Percentiles rank a stretch among this genome's conserved stretches.
phyloP scores from a whole-genome alignment of 208 protist species.

The Crithidia mellificae region DNA sequence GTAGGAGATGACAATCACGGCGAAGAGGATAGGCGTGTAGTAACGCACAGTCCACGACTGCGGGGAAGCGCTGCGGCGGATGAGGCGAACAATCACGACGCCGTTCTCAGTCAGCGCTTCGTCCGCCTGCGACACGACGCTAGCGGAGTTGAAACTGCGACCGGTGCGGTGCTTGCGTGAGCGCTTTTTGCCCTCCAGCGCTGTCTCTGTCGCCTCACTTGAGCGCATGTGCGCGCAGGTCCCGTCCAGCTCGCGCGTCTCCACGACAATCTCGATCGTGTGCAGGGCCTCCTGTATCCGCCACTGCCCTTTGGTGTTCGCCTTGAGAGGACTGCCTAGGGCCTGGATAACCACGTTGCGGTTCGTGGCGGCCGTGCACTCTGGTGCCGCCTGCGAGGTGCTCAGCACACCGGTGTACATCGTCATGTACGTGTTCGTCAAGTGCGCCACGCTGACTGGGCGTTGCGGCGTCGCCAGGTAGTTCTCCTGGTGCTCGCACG shows the following conservation, averaged over 20 bases:
- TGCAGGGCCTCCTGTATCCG: constrained; percentile 50
- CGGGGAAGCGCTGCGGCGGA: constrained; percentile 15
- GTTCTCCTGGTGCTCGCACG: constrained; percentile 57
- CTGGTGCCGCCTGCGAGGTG: background rate
- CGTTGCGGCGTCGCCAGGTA: constrained; percentile 49
- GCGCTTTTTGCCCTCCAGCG: constrained; percentile 9
- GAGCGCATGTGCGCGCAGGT: constrained; percentile 24
- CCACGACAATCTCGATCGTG: constrained; percentile 52
- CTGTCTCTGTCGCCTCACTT: constrained; percentile 5
- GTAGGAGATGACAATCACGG: constrained; percentile 35
- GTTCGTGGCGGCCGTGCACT: constrained; percentile 24
- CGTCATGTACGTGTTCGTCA: constrained; percentile 52
- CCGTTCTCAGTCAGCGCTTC: constrained; percentile 35
- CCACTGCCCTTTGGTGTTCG: constrained; percentile 24
- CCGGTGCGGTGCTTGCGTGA: constrained; percentile 36
- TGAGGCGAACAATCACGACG: constrained; percentile 31
- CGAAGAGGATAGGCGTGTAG: constrained; percentile 33
- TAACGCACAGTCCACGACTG: constrained; percentile 24
- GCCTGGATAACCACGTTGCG: constrained; percentile 49
- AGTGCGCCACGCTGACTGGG: constrained; percentile 26
- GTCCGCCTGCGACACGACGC: constrained; percentile 16
- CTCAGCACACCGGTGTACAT: constrained; percentile 46
- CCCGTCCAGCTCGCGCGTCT: constrained; percentile 28
- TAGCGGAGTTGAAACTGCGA: constrained; percentile 16
- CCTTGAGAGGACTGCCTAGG: constrained; percentile 38